These are phyloP conservation scores for Clathrus columnatus DNA, from an alignment of 768 basidiomycete genomes.

Conservation along the genomic window DNA sequence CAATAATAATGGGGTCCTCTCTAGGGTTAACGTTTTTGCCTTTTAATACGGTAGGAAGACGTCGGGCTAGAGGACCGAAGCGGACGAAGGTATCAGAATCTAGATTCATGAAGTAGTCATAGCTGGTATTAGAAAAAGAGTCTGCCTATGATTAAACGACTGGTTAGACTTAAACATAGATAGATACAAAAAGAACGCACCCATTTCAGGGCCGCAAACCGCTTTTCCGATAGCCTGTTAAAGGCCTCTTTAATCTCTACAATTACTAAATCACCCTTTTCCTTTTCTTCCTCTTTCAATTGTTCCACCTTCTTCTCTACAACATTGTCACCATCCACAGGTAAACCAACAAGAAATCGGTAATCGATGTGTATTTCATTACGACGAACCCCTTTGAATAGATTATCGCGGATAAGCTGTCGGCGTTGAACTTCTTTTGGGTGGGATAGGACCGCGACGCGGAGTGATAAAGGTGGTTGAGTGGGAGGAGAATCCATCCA, in stretches of 20 bases:
- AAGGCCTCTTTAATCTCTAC: neutral
- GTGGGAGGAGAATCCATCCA: neutral
- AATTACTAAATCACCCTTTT: neutral
- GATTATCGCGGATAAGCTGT: neutral
- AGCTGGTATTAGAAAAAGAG: neutral
- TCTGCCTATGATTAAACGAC: neutral
- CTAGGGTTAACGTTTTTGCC: neutral
- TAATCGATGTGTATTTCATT: neutral
- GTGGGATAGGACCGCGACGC: neutral
- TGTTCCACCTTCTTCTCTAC: neutral
- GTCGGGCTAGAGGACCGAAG: neutral
- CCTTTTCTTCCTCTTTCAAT: neutral
- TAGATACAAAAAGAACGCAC: neutral
- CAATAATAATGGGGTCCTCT: neutral
- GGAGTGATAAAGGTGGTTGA: neutral
- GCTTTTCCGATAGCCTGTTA: neutral
- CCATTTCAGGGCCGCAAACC: neutral
- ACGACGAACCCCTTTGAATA: neutral
- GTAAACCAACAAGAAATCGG: neutral
- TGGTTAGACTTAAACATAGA: too few relatives aligned
- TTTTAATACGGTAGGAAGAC: neutral
- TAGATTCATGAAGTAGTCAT: slow-evolving; percentile 1
- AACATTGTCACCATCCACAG: neutral
- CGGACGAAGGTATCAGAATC: slow-evolving; percentile 1
- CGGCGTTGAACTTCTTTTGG: neutral